Base-by-base conservation (phyloP, 805 yeast genomes). In the Lipomyces starkeyi region DNA sequence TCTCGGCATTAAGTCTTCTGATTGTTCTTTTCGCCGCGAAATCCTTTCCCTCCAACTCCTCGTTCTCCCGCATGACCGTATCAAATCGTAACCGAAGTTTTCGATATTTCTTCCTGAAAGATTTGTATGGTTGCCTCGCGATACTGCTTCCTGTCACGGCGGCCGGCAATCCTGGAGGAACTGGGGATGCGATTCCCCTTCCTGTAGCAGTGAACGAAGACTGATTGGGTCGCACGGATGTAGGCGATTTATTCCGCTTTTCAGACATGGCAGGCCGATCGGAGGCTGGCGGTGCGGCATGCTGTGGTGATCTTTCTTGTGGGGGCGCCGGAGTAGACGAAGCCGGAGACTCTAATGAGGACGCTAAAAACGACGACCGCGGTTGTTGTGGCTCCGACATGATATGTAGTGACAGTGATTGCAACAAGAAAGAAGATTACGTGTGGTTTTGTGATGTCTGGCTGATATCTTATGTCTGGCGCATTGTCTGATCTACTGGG, bases 71-170 rank as follows among this genome's bases (percentile, higher is more conserved):
- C 69, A 66, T 63, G 25, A 58, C 69, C 11, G 63, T 37, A 32
- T 66, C 73, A 43, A 70, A 71, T 32, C 54, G 61, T 25, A 65
- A 47, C 14, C 67, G 62, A 56, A 71, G 53, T 43, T 71, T 71
- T 9, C 71, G 63, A 53, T 71, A 71, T 54, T 71, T 71, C 29
- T 71, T 71, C 34, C 73, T 62, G 62, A 64, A 71, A 6, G 72
- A 67, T 47, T 67, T 67, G 61, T 67, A 71, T 6, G 72, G 73
- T 22, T 58, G 57, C 22, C 70, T 65, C 25, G 63, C 52, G 11
- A 56, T 9, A 22, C 59, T 17, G n/a, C n/a, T 22, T 8, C 56
- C 22, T 32, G 68, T 27, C 3, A 29, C 54, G 22, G 59, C 55
- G 27, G 49, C 43, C 8, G 49, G 32, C 7, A 43, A 43, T 17